phyloP scores from a whole-genome alignment of 495 filamentous ascomycete species.

The Clavariopsis aquatica region DNA sequence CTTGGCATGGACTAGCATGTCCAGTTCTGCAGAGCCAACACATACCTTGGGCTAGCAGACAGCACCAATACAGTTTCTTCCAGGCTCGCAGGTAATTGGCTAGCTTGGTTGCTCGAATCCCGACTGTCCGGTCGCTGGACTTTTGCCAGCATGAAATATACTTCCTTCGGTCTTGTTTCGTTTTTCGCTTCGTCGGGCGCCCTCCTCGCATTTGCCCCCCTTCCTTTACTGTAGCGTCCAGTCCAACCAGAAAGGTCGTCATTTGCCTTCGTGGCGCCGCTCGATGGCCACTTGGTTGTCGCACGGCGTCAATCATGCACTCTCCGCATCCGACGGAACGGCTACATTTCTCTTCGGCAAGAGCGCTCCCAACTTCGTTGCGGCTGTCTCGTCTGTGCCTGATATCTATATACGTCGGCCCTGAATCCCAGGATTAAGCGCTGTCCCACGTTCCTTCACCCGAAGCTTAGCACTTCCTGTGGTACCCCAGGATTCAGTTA shows the following conservation, averaged over 20 bases:
- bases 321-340: not conserved
- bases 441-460: slow-evolving; percentile 2
- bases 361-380: not conserved
- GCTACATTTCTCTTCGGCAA: slow-evolving; percentile 18
- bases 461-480: not conserved
- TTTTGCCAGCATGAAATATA: slow-evolving; percentile 23
- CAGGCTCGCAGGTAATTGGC: not conserved
- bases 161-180: not conserved
- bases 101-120: not conserved
- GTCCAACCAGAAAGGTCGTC: slow-evolving; percentile 10
- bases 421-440: not conserved
- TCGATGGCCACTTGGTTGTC: slow-evolving; percentile 5
- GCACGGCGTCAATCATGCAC: not conserved
- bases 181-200: slow-evolving; percentile 7
- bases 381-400: not conserved
- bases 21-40: not conserved
- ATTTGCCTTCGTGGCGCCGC: slow-evolving; percentile 8
- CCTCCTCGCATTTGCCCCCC: not conserved
- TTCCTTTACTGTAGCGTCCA: not conserved
- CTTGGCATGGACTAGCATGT: not conserved
- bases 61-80: not conserved
- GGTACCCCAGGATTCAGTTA: not conserved
- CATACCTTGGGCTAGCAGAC: slow-evolving; percentile 2
- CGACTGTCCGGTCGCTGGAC: not conserved
- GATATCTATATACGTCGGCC: slow-evolving; percentile 9